Evolutionary conservation across 2,329 filamentous ascomycete species (phyloP).

Genomic region (Coniochaeta prunicola): DNA sequence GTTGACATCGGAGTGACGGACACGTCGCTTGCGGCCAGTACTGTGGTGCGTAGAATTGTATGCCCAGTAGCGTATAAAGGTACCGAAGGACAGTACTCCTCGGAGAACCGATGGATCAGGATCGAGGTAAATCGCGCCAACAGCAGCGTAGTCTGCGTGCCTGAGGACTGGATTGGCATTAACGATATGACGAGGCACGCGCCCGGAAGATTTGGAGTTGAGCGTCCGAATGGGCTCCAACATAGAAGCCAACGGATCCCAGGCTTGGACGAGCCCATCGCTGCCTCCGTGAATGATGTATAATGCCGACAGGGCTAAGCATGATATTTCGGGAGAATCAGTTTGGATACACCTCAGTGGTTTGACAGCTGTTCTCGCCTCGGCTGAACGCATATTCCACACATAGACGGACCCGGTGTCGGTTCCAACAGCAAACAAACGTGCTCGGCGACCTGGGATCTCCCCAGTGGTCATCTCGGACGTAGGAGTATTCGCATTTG

Average conservation of each 20-base stretch:
- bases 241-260: constrained; percentile 87
- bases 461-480: constrained; percentile 39
- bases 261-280: constrained; percentile 90
- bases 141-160: constrained; percentile 71
- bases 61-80: constrained; percentile 85
- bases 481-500: constrained; percentile 41
- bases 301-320: constrained; percentile 73
- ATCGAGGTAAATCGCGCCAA: constrained; percentile 78
- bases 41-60: constrained; percentile 79
- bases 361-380: constrained; percentile 49
- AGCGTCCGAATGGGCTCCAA: constrained; percentile 74
- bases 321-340: constrained; percentile 81
- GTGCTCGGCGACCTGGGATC: constrained; percentile 77
- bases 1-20: constrained; percentile 58
- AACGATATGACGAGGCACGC: constrained; percentile 66
- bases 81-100: constrained; percentile 80
- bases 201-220: constrained; percentile 75
- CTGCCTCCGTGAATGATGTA: constrained; percentile 91
- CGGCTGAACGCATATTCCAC: constrained; percentile 75
- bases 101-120: constrained; percentile 79
- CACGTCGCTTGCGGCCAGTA: constrained; percentile 69
- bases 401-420: constrained; percentile 67
- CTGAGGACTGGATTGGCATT: constrained; percentile 49
- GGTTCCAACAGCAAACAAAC: constrained; percentile 77
- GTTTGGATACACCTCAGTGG: constrained; percentile 82